These are phyloP conservation scores for Fragilaria radians DNA, from an alignment of 108 stramenopile genomes.

Conservation along the genomic window DNA sequence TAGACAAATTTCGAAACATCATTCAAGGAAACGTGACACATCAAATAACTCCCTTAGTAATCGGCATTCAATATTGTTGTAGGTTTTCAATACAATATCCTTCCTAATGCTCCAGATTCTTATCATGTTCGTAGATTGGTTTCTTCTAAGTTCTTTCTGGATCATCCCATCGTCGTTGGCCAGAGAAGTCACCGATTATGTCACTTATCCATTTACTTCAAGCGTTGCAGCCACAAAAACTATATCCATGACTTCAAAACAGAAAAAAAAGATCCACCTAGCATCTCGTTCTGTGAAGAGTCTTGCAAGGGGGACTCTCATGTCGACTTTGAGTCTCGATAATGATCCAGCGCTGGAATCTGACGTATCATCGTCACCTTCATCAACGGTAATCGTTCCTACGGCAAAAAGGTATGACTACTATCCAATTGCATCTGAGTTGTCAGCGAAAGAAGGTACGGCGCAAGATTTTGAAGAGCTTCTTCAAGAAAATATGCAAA, in stretches of 20 bases:
- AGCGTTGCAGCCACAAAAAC: not conserved
- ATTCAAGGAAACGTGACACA: no score
- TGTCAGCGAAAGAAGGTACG: no score
- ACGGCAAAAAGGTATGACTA: no score
- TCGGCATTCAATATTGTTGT: no score
- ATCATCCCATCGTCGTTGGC: not conserved
- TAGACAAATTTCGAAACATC: no score
- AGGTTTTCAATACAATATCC: not conserved
- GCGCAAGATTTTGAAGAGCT: no score
- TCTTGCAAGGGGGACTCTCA: not conserved
- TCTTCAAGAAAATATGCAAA: no score
- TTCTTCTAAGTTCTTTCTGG: not conserved
- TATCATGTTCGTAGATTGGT: not conserved
- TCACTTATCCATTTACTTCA: not conserved
- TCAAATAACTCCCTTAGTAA: no score
- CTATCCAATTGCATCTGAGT: no score
- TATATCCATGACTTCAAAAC: not conserved
- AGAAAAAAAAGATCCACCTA: not conserved
- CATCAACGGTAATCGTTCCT: not conserved
- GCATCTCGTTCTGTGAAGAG: not conserved
- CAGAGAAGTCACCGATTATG: not conserved
- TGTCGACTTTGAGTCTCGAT: not conserved
- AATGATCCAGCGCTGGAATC: not conserved
- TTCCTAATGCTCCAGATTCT: not conserved
- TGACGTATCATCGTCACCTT: not conserved